Percentiles rank a stretch among this genome's conserved stretches.
phyloP scores from a whole-genome alignment of 1,284 basidiomycete genomes.

The Tylopilus sp. region DNA sequence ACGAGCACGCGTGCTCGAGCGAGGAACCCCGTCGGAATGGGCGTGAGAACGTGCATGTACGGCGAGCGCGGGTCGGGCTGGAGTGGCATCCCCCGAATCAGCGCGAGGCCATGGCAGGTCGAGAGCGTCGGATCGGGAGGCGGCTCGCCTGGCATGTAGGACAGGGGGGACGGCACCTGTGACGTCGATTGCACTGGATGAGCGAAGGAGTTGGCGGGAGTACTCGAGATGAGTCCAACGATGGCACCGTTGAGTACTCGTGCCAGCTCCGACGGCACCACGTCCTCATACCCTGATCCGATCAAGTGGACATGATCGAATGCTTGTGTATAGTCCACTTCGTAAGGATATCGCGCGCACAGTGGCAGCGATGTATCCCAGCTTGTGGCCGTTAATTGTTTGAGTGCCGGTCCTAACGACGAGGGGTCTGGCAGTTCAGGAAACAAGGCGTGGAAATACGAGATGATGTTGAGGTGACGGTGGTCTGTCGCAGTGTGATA shows the following conservation, averaged over 20 bases:
- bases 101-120: slow-evolving; percentile 63
- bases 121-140: slow-evolving; percentile 57
- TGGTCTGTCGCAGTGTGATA: slow-evolving; percentile 72
- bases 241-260: slow-evolving; percentile 79
- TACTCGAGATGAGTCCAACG: slow-evolving; percentile 61
- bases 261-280: slow-evolving; percentile 60
- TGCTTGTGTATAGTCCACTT: slow-evolving; percentile 52
- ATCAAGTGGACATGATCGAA: slow-evolving; percentile 62
- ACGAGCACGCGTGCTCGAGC: slow-evolving; percentile 50
- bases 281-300: slow-evolving; percentile 73
- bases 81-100: slow-evolving; percentile 54
- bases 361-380: slow-evolving; percentile 78
- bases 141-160: slow-evolving; percentile 54
- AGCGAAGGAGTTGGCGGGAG: not conserved
- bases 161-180: slow-evolving; percentile 27
- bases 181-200: not conserved
- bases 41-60: slow-evolving; percentile 72
- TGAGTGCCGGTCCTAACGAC: slow-evolving; percentile 13
- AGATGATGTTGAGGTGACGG: slow-evolving; percentile 69
- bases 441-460: slow-evolving; percentile 77
- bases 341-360: slow-evolving; percentile 64
- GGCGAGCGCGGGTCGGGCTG: slow-evolving; percentile 22
- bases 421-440: slow-evolving; percentile 23
- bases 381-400: slow-evolving; percentile 36
- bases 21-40: slow-evolving; percentile 52